Percentiles rank a stretch among this genome's conserved stretches.
phyloP scores from a whole-genome alignment of 192 early-diverging fungal species.

The Kappamyces sp. region DNA sequence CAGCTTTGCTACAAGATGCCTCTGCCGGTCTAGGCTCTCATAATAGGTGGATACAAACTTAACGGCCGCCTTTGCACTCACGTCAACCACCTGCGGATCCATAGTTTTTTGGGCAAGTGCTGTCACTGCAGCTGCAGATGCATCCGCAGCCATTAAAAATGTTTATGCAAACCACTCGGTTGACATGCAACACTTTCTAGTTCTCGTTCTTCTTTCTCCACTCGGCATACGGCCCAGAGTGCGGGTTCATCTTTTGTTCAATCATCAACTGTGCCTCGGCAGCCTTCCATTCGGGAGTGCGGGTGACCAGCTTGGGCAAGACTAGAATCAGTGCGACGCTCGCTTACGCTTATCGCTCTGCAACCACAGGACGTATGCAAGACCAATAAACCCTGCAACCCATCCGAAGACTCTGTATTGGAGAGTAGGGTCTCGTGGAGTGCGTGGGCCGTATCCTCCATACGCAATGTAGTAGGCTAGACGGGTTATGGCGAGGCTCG shows the following conservation, averaged over 20 bases:
- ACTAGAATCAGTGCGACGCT: background rate
- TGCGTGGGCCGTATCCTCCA: conserved; percentile 85
- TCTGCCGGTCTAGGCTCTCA: background rate
- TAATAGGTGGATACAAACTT: conserved; percentile 9
- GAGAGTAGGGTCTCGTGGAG: conserved; percentile 65
- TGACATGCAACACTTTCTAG: background rate
- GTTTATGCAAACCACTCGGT: background rate
- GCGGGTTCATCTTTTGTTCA: conserved; percentile 46
- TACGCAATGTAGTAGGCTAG: conserved; percentile 92
- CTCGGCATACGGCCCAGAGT: conserved; percentile 34
- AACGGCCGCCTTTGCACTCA: conserved; percentile 5
- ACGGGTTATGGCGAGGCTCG: background rate
- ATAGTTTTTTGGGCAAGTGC: background rate
- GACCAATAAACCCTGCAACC: conserved; percentile 50
- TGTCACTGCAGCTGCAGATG: no score
- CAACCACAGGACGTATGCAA: conserved; percentile 45
- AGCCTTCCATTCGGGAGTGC: conserved; percentile 43
- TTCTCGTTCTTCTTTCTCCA: conserved; percentile 23
- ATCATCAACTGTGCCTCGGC: conserved; percentile 29
- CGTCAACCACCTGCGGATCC: conserved; percentile 3
- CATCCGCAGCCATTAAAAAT: no score
- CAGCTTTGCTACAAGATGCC: background rate
- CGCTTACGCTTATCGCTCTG: conserved; percentile 18
- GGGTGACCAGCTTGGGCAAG: conserved; percentile 19
- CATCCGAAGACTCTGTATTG: conserved; percentile 51